Conservation (phyloP, 2,329 filamentous ascomycete genomes). For the Aspergillus pseudoglaucus region DNA sequence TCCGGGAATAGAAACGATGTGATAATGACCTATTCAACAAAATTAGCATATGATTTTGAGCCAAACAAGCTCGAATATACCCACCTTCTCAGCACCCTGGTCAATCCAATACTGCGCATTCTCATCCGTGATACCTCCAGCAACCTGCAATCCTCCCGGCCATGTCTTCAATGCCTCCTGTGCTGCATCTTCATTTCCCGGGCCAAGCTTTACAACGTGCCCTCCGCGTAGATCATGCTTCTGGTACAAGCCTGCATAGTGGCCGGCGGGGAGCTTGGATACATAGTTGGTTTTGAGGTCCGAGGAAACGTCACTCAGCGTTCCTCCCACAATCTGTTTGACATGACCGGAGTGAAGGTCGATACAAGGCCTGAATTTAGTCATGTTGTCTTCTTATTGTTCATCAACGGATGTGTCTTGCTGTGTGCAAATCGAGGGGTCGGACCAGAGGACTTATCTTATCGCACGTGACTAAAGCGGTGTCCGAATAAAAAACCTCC, state of each 20-base stretch:
- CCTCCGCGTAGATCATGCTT: slow-evolving; percentile 68
- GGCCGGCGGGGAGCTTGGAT: slow-evolving; percentile 69
- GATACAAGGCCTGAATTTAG: slow-evolving; percentile 90
- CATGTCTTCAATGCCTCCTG: slow-evolving; percentile 70
- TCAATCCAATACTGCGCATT: slow-evolving; percentile 86
- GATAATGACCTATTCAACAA: slow-evolving; percentile 71
- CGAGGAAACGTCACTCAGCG: slow-evolving; percentile 61
- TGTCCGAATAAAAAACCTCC: slow-evolving; percentile 15
- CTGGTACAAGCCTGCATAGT: slow-evolving; percentile 78
- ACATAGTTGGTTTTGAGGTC: slow-evolving; percentile 87
- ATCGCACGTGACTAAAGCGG: slow-evolving; percentile 31
- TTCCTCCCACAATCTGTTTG: slow-evolving; percentile 97
- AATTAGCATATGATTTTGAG: neutral
- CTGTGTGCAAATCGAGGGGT: slow-evolving; percentile 11
- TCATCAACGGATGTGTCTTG: neutral
- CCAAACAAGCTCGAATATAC: slow-evolving; percentile 17
- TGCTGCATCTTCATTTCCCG: slow-evolving; percentile 76
- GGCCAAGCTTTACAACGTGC: slow-evolving; percentile 94
- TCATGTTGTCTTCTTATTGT: slow-evolving; percentile 55
- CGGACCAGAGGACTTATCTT: slow-evolving; percentile 19
- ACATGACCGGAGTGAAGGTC: slow-evolving; percentile 96
- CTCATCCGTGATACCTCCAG: slow-evolving; percentile 81
- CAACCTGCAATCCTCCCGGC: slow-evolving; percentile 77
- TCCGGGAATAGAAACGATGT: slow-evolving; percentile 90
- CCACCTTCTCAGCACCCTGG: slow-evolving; percentile 80